These are phyloP conservation scores for Lichtheimia ramosa DNA, from an alignment of 371 early-diverging fungal genomes.

Conservation along the genomic window DNA sequence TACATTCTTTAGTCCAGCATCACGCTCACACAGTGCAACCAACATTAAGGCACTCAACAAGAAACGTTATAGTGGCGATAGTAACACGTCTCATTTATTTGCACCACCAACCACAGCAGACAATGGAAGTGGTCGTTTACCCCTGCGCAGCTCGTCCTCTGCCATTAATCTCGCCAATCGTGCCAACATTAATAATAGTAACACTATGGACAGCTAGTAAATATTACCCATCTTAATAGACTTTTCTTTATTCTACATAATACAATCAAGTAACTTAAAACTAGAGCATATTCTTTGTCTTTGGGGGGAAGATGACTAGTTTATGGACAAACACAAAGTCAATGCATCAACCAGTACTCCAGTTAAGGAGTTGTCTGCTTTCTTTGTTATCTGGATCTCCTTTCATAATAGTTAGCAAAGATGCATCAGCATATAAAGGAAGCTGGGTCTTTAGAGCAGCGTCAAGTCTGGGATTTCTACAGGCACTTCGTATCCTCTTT, in stretches of 20 bases:
- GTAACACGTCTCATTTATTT: constrained; percentile 18
- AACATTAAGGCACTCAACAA: constrained; percentile 26
- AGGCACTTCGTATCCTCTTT: too few relatives aligned
- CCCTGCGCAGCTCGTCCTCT: constrained; percentile 21
- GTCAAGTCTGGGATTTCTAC: too few relatives aligned
- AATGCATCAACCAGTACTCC: too few relatives aligned
- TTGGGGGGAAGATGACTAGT: too few relatives aligned
- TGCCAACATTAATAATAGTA: constrained; percentile 5
- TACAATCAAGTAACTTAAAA: too few relatives aligned
- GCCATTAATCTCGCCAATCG: constrained; percentile 23
- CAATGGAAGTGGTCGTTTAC: constrained; percentile 7
- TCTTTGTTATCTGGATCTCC: too few relatives aligned
- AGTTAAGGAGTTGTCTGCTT: too few relatives aligned
- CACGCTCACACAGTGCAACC: constrained; percentile 16
- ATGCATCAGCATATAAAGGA: too few relatives aligned
- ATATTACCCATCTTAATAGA: background rate
- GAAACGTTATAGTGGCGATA: constrained; percentile 35
- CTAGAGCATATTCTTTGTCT: too few relatives aligned
- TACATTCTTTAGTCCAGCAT: constrained; percentile 12
- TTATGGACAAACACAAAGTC: too few relatives aligned
- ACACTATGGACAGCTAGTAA: constrained; percentile 4
- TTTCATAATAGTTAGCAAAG: too few relatives aligned
- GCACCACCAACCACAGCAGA: constrained; percentile 10
- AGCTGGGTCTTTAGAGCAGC: too few relatives aligned
- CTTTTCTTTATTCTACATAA: background rate